Evolutionary conservation across 805 yeast species (phyloP).

Genomic region (Isabelozyma heimii): DNA sequence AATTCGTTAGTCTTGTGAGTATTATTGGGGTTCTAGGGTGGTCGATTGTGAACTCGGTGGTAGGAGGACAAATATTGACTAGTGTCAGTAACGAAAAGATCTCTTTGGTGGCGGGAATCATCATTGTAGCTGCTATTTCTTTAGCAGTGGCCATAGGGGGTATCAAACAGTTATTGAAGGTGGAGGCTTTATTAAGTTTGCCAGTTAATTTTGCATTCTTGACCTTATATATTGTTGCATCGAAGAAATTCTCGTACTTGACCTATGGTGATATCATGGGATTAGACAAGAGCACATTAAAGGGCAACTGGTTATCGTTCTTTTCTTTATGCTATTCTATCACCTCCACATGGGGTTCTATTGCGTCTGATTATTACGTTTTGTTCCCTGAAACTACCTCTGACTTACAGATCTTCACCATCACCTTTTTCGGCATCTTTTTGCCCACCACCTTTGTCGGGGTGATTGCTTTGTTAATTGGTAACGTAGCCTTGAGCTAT

Average conservation of each 20-base stretch:
- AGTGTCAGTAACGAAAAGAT: slow-evolving; percentile 63
- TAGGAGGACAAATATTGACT: slow-evolving; percentile 80
- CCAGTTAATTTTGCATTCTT: slow-evolving; percentile 70
- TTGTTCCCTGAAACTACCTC: slow-evolving; percentile 73
- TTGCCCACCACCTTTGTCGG: slow-evolving; percentile 78
- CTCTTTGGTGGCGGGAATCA: slow-evolving; percentile 71
- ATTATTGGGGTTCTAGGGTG: slow-evolving; percentile 84
- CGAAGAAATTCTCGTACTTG: slow-evolving; percentile 43
- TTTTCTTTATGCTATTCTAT: slow-evolving; percentile 73
- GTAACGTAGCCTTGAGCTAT: slow-evolving; percentile 59
- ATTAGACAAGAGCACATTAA: slow-evolving; percentile 41
- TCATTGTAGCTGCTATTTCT: slow-evolving; percentile 63
- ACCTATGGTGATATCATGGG: slow-evolving; percentile 21
- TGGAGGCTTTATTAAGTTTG: slow-evolving; percentile 64
- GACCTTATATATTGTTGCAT: slow-evolving; percentile 61
- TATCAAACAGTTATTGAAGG: slow-evolving; percentile 63
- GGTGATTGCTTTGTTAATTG: slow-evolving; percentile 66
- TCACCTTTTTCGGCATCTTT: slow-evolving; percentile 65
- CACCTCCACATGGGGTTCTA: slow-evolving; percentile 87
- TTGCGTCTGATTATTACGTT: slow-evolving; percentile 81
- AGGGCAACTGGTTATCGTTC: slow-evolving; percentile 71
- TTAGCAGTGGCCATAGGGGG: slow-evolving; percentile 75
- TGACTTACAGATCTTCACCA: slow-evolving; percentile 48
- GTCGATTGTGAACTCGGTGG: slow-evolving; percentile 87
- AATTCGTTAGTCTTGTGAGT: slow-evolving; percentile 67